phyloP scores from a whole-genome alignment of 2,329 filamentous ascomycete genomes.

The Apiospora phragmitis region DNA sequence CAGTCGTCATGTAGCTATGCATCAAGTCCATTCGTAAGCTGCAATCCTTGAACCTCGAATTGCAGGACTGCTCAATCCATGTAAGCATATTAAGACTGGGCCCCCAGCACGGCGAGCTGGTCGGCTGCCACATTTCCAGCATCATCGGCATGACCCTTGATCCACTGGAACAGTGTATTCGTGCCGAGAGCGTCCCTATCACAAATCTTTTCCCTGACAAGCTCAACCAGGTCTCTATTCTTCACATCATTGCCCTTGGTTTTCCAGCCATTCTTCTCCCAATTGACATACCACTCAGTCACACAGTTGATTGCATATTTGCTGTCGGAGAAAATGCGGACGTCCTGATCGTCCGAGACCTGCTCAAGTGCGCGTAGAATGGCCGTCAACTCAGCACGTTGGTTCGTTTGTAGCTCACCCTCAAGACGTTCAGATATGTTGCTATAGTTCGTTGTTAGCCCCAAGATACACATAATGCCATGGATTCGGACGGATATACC shows the following conservation, averaged over 20 bases:
- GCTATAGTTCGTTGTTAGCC: conserved; percentile 32
- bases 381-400: conserved; percentile 91
- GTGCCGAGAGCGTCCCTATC: conserved; percentile 62
- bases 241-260: conserved; percentile 75
- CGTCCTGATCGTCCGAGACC: conserved; percentile 64
- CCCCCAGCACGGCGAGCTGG: conserved; percentile 69
- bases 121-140: conserved; percentile 82
- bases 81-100: conserved; percentile 28
- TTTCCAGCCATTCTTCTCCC: conserved; percentile 76
- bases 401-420: conserved; percentile 82
- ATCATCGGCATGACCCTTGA: conserved; percentile 79
- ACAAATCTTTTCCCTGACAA: conserved; percentile 69
- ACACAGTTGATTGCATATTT: conserved; percentile 89
- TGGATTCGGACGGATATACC: conserved; percentile 38
- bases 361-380: conserved; percentile 81
- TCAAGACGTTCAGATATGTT: conserved; percentile 75
- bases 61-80: neutral
- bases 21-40: neutral
- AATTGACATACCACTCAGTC: conserved; percentile 78
- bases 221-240: conserved; percentile 82
- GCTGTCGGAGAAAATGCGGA: conserved; percentile 85
- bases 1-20: neutral
- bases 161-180: conserved; percentile 77
- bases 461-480: neutral
- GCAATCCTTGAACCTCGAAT: neutral